phyloP scores from a whole-genome alignment of 352 stramenopile species.

The Pythium biforme region DNA sequence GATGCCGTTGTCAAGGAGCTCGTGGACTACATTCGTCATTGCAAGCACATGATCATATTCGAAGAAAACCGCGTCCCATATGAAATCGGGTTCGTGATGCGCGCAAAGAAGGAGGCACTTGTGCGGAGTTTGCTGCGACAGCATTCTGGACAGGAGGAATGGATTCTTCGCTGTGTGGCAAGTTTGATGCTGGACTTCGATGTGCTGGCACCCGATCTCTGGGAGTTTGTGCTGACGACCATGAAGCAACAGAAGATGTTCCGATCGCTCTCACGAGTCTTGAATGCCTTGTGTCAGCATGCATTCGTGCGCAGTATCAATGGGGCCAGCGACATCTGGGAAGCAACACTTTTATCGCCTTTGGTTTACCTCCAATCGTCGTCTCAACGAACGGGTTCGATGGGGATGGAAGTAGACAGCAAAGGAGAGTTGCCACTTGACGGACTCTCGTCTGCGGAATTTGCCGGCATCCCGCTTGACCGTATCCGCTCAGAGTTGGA shows the following conservation, averaged over 20 bases:
- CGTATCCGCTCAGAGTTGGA: constrained; percentile 25
- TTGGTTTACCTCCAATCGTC: constrained; percentile 25
- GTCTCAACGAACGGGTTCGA: not conserved
- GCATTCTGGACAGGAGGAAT: constrained; percentile 18
- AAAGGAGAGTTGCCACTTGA: not conserved
- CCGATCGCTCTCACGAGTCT: constrained; percentile 29
- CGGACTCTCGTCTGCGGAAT: not conserved
- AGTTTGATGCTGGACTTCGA: constrained; percentile 40
- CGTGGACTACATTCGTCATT: constrained; percentile 31
- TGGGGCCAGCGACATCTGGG: constrained; percentile 24
- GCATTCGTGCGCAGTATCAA: constrained; percentile 28
- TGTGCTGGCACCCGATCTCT: constrained; percentile 34
- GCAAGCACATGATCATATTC: constrained; percentile 36
- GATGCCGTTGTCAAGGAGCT: constrained; percentile 28
- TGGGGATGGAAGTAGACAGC: not conserved
- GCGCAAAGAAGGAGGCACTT: constrained; percentile 35
- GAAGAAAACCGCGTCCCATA: constrained; percentile 40
- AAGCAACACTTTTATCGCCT: constrained; percentile 29
- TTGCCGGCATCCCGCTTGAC: constrained; percentile 9
- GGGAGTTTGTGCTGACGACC: constrained; percentile 28
- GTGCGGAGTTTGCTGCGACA: constrained; percentile 36
- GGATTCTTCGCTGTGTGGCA: constrained; percentile 25
- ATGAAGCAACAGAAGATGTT: constrained; percentile 35
- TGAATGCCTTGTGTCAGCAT: constrained; percentile 26
- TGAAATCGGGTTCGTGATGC: constrained; percentile 34